Evolutionary conservation across 78 protist genomes (phyloP), one percentile per base, ranked within the genome.

Genomic region (Tieghemostelium lacteum): DNA sequence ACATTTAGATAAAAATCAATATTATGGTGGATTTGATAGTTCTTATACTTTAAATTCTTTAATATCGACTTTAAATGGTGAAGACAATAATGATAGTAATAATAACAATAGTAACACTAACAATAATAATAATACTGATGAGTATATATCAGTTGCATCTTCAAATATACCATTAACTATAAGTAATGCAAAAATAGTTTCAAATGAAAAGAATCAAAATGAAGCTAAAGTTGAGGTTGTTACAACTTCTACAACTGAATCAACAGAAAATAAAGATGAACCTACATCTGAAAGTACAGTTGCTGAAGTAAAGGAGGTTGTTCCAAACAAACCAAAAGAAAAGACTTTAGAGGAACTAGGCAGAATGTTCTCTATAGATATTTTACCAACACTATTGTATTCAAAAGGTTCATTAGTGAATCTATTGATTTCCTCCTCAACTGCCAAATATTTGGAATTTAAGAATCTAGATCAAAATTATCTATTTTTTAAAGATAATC

Each of bases 361-460:
- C 71, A 73, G 92, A 72, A 20, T 62, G 10, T 73, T 71, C 45
- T 50, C 63, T 22, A 73, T 73, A 71, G 92, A 72, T 64, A 37
- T 73, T 0, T 2, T 54, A 33, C 92, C 86, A 49, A 65, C 92
- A 40, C 42, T 73, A 28, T 37, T 72, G 22, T 73, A 86, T 65
- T 7, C 66, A 10, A 40, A 64, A 5, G 94, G 96, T 22, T 24
- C 58, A 49, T 34, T 92, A 17, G 95, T 94, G n/a, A 61, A 63
- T 8, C 64, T 69, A 50, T 75, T 94, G 28, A 75, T 92, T 57
- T 52, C 75, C 31, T 86, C 95, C 22, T 39, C 73, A n/a, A 88
- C 94, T 6, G 71, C 88, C 3, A 33, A 45, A 54, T 94, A 94
- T 45, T 88, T 94, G 65, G 96, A 94, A 49, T 94, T 94, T 87